Percentiles rank a stretch among this genome's conserved stretches.
Evolutionary conservation across 2,329 filamentous ascomycete species (phyloP).

Genomic region (Penicillium occitanis): DNA sequence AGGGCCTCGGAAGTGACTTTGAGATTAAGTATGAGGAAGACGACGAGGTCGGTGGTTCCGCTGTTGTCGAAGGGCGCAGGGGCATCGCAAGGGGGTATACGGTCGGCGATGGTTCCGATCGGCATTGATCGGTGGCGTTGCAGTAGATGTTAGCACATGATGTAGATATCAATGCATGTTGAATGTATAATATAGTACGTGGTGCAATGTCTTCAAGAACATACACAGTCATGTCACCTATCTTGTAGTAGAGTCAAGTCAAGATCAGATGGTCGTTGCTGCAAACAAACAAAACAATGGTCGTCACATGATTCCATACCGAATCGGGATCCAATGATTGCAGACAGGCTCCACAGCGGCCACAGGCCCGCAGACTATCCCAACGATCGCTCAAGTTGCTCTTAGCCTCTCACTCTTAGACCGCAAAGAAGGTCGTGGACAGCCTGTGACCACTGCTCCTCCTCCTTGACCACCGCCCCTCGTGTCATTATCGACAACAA

Average conservation of each 20-base stretch:
- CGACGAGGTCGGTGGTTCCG: constrained; percentile 55
- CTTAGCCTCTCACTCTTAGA: neutral
- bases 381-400: neutral
- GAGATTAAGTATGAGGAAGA: constrained; percentile 60
- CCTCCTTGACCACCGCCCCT: neutral
- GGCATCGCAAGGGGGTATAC: constrained; percentile 88
- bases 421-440: constrained; percentile 6
- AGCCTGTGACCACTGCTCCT: neutral
- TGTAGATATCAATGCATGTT: neutral
- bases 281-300: neutral
- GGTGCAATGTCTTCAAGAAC: neutral
- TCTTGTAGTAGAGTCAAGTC: neutral
- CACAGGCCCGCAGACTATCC: constrained; percentile 5
- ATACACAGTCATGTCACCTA: neutral
- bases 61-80: constrained; percentile 80
- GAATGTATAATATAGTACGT: neutral
- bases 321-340: neutral
- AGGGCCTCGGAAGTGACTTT: constrained; percentile 86
- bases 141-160: neutral
- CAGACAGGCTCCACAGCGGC: neutral
- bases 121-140: constrained; percentile 27
- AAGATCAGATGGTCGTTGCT: constrained; percentile 1
- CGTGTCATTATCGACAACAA: neutral
- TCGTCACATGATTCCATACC: constrained; percentile 12
- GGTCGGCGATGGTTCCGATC: constrained; percentile 60